Conservation (phyloP, 768 basidiomycete species). For the Suillus paluster region DNA sequence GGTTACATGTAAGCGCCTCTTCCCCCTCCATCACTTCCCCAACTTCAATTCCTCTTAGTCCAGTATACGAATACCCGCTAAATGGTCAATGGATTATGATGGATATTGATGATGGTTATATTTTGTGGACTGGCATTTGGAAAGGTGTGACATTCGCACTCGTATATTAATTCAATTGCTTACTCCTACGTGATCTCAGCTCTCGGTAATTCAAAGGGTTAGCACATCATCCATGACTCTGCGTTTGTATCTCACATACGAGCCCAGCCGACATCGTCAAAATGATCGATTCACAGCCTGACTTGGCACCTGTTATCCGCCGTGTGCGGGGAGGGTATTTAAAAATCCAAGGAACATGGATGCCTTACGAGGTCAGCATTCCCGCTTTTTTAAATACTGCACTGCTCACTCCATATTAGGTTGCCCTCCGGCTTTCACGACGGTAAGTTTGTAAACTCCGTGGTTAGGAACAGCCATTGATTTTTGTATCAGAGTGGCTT, state of each 20-base stretch:
- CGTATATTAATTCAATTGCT: conserved; percentile 3
- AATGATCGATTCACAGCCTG: conserved; percentile 91
- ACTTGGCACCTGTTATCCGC: conserved; percentile 80
- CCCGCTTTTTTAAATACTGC: conserved; percentile 12
- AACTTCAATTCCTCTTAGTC: conserved; percentile 42
- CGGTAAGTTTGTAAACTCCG: conserved; percentile 53
- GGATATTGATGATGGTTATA: conserved; percentile 92
- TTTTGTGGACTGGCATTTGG: conserved; percentile 94
- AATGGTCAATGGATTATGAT: conserved; percentile 96
- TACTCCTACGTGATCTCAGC: conserved; percentile 45
- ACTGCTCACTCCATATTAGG: conserved; percentile 44
- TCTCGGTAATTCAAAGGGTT: conserved; percentile 89
- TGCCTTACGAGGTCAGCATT: conserved; percentile 79
- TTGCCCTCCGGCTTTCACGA: conserved; percentile 78
- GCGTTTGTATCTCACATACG: conserved; percentile 22
- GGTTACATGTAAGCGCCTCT: conserved; percentile 75
- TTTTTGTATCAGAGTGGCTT: conserved; percentile 67
- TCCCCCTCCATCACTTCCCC: background rate
- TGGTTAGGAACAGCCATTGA: conserved; percentile 16
- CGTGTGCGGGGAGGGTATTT: conserved; percentile 87
- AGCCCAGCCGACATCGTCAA: conserved; percentile 84
- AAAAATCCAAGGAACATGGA: conserved; percentile 94
- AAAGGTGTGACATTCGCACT: conserved; percentile 59
- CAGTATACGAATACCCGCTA: conserved; percentile 88
- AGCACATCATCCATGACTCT: conserved; percentile 17